phyloP scores from a whole-genome alignment of 2,329 filamentous ascomycete species.

The Trichoderma harzianum region DNA sequence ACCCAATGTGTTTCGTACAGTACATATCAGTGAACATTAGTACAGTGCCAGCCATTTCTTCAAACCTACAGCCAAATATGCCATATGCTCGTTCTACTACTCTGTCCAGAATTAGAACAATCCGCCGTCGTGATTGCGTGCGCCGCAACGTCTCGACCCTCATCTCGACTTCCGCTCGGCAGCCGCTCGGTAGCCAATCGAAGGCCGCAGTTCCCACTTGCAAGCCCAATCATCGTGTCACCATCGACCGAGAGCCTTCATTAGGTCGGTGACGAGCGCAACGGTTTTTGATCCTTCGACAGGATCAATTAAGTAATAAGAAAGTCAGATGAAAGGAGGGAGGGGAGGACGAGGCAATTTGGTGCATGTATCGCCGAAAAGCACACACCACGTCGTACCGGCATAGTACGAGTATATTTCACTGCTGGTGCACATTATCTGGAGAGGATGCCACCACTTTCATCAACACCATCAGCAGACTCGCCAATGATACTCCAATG shows the following conservation, averaged over 20 bases:
- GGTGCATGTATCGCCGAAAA: neutral
- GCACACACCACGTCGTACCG: neutral
- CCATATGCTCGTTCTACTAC: neutral
- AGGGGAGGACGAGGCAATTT: neutral
- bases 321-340: neutral
- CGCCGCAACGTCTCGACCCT: neutral
- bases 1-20: neutral
- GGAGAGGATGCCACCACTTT: neutral
- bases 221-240: neutral
- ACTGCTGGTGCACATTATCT: neutral
- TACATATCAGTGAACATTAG: too few species aligned
- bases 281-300: neutral
- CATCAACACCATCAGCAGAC: neutral
- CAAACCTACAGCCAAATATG: neutral
- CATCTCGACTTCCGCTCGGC: neutral
- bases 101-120: neutral
- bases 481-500: neutral
- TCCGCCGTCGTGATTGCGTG: neutral
- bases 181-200: conserved; percentile 9
- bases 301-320: neutral
- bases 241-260: neutral
- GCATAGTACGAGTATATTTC: neutral
- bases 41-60: neutral
- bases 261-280: neutral
- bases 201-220: neutral